Evolutionary conservation across 2,329 filamentous ascomycete genomes (phyloP).

Genomic region (Fusarium pseudocircinatum): DNA sequence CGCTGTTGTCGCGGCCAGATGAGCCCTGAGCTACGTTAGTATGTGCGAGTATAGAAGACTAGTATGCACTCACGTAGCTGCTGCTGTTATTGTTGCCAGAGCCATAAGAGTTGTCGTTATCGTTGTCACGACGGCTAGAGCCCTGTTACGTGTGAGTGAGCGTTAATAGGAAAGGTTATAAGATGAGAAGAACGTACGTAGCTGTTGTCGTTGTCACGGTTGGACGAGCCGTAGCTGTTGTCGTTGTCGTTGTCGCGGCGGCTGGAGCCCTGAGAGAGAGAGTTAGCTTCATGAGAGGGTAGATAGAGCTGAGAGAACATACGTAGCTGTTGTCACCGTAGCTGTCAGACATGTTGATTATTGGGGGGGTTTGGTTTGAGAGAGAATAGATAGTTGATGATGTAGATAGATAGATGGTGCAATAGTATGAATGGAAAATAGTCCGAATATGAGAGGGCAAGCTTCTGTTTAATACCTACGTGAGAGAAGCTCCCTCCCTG

Average conservation of each 20-base stretch:
- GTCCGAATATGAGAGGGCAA: constrained; percentile 6
- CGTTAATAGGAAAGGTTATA: too few relatives aligned
- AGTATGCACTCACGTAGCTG: not conserved
- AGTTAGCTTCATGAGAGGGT: not conserved
- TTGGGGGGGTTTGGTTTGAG: not conserved
- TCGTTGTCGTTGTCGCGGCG: constrained; percentile 29
- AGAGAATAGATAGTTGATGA: not conserved
- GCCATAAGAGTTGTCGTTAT: constrained; percentile 15
- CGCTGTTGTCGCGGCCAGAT: constrained; percentile 7
- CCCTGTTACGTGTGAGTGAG: constrained; percentile 21
- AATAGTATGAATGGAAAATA: not conserved
- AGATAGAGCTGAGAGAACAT: not conserved
- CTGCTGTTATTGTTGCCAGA: constrained; percentile 6
- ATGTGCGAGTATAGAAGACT: not conserved
- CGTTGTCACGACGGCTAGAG: constrained; percentile 23
- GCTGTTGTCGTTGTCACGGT: constrained; percentile 3
- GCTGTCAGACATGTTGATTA: constrained; percentile 58
- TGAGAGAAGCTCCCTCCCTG: constrained; percentile 20
- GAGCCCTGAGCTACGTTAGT: constrained; percentile 4
- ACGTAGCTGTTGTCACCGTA: constrained; percentile 50
- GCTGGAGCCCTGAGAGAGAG: constrained; percentile 17
- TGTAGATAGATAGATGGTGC: not conserved
- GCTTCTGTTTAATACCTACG: constrained; percentile 32
- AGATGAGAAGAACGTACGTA: not conserved
- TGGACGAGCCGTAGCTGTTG: not conserved